A percentile compares a stretch with the other conserved stretches of the same genome.
These are phyloP conservation scores for Boletus reticulatus DNA, from an alignment of 768 basidiomycete species.

Conservation along the genomic window DNA sequence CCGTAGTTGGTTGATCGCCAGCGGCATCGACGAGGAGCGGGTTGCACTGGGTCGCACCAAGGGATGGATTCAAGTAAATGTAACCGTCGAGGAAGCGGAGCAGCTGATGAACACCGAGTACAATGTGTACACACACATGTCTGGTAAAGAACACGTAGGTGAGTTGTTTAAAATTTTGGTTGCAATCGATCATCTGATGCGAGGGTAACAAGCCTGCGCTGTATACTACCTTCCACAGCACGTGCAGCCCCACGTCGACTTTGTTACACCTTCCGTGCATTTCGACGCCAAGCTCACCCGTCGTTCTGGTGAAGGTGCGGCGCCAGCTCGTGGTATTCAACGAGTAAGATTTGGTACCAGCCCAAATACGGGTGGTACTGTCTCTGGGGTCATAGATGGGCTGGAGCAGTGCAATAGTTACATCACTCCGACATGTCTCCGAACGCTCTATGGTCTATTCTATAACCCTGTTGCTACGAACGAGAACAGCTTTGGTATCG, in stretches of 20 bases:
- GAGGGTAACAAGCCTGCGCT: slow-evolving; percentile 25
- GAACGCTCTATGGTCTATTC: slow-evolving; percentile 24
- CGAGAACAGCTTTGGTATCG: slow-evolving; percentile 35
- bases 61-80: slow-evolving; percentile 29
- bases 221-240: slow-evolving; percentile 33
- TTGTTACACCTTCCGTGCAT: slow-evolving; percentile 36
- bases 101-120: slow-evolving; percentile 32
- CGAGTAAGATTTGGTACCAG: slow-evolving; percentile 5
- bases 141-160: slow-evolving; percentile 30
- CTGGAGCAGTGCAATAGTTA: slow-evolving; percentile 22
- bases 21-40: slow-evolving; percentile 24
- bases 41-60: slow-evolving; percentile 14
- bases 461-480: slow-evolving; percentile 24
- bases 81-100: slow-evolving; percentile 33
- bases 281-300: slow-evolving; percentile 25
- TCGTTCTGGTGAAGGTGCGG: slow-evolving; percentile 7
- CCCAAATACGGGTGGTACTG: slow-evolving; percentile 17
- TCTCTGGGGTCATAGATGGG: slow-evolving; percentile 8
- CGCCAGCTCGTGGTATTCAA: slow-evolving; percentile 9
- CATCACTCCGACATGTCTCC: slow-evolving; percentile 33
- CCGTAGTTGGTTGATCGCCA: slow-evolving; percentile 22
- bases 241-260: slow-evolving; percentile 33
- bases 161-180: not conserved
- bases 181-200: not conserved
- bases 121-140: slow-evolving; percentile 26